A percentile compares a stretch with the other conserved stretches of the same genome.
Conservation (phyloP, 2,329 filamentous ascomycete species). For the Chalara sp. region DNA sequence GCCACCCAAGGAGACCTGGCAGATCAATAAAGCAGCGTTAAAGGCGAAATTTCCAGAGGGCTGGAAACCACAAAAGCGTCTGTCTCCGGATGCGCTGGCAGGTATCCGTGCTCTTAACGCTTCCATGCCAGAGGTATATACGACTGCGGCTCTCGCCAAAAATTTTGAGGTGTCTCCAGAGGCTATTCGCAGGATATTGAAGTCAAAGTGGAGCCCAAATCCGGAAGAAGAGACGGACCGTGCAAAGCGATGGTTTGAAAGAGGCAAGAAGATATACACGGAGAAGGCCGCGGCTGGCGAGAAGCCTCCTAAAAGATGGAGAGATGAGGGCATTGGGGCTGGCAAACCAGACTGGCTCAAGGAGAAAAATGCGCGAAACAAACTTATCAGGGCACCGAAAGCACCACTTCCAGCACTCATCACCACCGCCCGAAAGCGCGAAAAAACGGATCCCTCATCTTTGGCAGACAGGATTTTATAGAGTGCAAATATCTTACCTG, state of each 20-base stretch:
- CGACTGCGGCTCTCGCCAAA: slow-evolving; percentile 63
- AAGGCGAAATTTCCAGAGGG: slow-evolving; percentile 72
- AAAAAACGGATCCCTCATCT: no score
- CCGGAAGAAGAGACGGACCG: slow-evolving; percentile 49
- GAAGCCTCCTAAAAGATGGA: slow-evolving; percentile 56
- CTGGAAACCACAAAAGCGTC: slow-evolving; percentile 77
- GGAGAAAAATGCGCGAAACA: background rate
- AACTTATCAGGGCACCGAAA: background rate
- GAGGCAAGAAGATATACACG: slow-evolving; percentile 54
- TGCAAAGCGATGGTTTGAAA: slow-evolving; percentile 53
- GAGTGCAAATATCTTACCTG: no score
- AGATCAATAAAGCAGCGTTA: slow-evolving; percentile 66
- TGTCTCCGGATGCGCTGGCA: slow-evolving; percentile 88
- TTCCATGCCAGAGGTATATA: slow-evolving; percentile 71
- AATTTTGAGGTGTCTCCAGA: slow-evolving; percentile 86
- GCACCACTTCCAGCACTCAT: slow-evolving; percentile 8
- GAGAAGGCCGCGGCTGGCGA: slow-evolving; percentile 52
- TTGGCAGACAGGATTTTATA: no score
- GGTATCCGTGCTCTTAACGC: slow-evolving; percentile 79
- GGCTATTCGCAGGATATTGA: slow-evolving; percentile 79
- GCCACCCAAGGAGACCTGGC: slow-evolving; percentile 52
- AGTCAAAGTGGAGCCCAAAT: slow-evolving; percentile 64
- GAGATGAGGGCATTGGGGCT: slow-evolving; percentile 30
- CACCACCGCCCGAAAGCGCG: slow-evolving; percentile 7
- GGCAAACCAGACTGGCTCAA: slow-evolving; percentile 20